Base-by-base conservation (phyloP, 345 rosid genomes). In the Chamaenerion angustifolium region DNA sequence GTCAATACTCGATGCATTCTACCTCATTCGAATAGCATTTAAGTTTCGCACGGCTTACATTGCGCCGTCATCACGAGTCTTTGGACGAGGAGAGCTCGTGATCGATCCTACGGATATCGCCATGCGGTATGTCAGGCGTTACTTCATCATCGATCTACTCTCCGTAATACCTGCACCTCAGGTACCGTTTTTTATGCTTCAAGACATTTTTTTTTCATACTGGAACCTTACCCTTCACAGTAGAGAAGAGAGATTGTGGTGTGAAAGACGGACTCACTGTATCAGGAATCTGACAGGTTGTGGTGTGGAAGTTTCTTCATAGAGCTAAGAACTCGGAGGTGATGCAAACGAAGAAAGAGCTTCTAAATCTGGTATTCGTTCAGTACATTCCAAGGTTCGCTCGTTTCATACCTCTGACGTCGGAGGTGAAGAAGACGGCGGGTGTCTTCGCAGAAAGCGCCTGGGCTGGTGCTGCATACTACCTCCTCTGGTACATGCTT, bases 81-180 rank as follows among this genome's bases (percentile, higher is more conserved):
- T 87, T 31, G 96, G 96, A 35, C 75, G 96, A 16, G 96, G 96
- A 51, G 96, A 87, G 68, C 94, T 87, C 52, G 96, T 87, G 15
- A 84, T 83, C 16, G 90, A 83, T 67, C 67, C 94, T 55, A 78
- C 77, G 37, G 66, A 83, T 57, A 87, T 87, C 51, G 89, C 96
- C 6, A 54, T 65, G 48, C 70, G 90, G 18, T 86, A 86, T 37
- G 51, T 86, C 49, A 48, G 65, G n/a, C 94, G 82, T 14, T 72
- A 75, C 51, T 87, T 87, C 72, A 58, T 79, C 51, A 71, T 83
- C 27, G 96, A 87, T 69, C 64, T 81, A 51, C 81, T 83, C n/a
- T 68, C 94, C 9, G 84, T 87, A 44, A 72, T 83, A 14, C 96
- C 94, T 15, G 50, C 80, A 46, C 94, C 94, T 48, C 94, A 87